phyloP scores from a whole-genome alignment of 495 filamentous ascomycete species.

The Aspergillus funiculosus region DNA sequence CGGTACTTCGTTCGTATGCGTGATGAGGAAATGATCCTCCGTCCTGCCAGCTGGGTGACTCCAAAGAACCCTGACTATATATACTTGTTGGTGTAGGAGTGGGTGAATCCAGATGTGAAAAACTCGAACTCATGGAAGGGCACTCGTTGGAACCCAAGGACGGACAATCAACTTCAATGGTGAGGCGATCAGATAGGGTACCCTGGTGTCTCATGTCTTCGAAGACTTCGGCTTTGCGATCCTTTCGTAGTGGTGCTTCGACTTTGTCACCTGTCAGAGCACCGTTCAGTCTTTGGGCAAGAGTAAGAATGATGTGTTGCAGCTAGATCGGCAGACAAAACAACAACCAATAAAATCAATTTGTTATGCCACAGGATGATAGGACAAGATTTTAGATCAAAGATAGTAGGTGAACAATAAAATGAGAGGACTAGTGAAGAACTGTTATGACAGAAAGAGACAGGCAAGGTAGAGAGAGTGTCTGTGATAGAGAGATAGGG shows the following conservation, averaged over 20 bases:
- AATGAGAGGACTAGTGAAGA: constrained; percentile 2
- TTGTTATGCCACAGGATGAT: too few relatives aligned
- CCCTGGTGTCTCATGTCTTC: constrained; percentile 42
- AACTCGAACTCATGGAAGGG: constrained; percentile 43
- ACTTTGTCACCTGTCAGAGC: constrained; percentile 27
- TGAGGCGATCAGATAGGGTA: constrained; percentile 38
- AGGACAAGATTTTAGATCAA: neutral
- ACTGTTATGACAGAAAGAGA: constrained; percentile 8
- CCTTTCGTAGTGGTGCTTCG: constrained; percentile 22
- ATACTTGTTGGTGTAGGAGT: constrained; percentile 42
- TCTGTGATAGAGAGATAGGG: constrained; percentile 17
- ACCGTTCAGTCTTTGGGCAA: constrained; percentile 16
- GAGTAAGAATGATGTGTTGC: constrained; percentile 14
- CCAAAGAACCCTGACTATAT: constrained; percentile 39
- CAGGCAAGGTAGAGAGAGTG: constrained; percentile 9
- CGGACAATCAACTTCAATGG: constrained; percentile 41
- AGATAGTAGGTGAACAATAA: neutral
- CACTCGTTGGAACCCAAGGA: constrained; percentile 42
- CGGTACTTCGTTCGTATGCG: constrained; percentile 31
- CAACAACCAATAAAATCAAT: too few relatives aligned
- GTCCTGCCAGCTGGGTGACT: constrained; percentile 41
- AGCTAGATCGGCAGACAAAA: too few relatives aligned
- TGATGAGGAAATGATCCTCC: constrained; percentile 26
- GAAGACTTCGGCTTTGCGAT: constrained; percentile 24
- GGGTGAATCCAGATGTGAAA: constrained; percentile 42